Conservation (phyloP, 352 stramenopile genomes). For the Hyaloperonospora brassicae region DNA sequence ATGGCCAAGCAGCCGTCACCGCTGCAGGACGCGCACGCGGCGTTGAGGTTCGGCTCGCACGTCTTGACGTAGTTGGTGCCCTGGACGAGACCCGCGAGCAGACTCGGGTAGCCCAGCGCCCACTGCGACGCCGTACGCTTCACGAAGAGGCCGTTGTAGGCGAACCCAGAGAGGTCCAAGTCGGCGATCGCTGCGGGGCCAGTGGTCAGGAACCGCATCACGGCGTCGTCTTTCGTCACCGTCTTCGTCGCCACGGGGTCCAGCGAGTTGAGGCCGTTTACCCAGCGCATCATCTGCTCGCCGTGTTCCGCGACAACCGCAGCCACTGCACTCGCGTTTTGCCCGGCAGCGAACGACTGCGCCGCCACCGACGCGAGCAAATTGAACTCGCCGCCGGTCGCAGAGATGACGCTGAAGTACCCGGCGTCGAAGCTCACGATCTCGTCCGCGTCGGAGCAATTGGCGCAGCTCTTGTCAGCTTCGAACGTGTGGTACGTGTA, state of each 20-base stretch:
- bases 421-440: conserved; percentile 50
- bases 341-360: conserved; percentile 34
- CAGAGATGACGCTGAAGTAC: conserved; percentile 63
- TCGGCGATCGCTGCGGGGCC: conserved; percentile 28
- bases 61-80: conserved; percentile 44
- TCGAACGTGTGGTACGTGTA: conserved; percentile 73
- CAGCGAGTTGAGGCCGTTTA: conserved; percentile 75
- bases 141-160: conserved; percentile 69
- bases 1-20: conserved; percentile 34
- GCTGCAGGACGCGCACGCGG: conserved; percentile 34
- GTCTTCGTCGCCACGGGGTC: conserved; percentile 56
- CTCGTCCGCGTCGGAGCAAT: conserved; percentile 48
- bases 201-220: conserved; percentile 33
- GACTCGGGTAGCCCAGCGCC: conserved; percentile 63
- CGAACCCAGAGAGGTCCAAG: conserved; percentile 51
- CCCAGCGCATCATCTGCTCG: conserved; percentile 59
- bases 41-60: conserved; percentile 36
- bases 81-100: conserved; percentile 51
- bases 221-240: conserved; percentile 30
- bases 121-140: conserved; percentile 49
- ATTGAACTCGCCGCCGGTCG: conserved; percentile 49
- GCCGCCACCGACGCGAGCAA: conserved; percentile 39
- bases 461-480: conserved; percentile 36
- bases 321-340: conserved; percentile 16
- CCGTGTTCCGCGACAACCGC: conserved; percentile 33